A percentile compares a stretch with the other conserved stretches of the same genome.
These are phyloP conservation scores for Obelidium mucronatum DNA, from an alignment of 192 early-diverging fungal species.

Conservation along the genomic window DNA sequence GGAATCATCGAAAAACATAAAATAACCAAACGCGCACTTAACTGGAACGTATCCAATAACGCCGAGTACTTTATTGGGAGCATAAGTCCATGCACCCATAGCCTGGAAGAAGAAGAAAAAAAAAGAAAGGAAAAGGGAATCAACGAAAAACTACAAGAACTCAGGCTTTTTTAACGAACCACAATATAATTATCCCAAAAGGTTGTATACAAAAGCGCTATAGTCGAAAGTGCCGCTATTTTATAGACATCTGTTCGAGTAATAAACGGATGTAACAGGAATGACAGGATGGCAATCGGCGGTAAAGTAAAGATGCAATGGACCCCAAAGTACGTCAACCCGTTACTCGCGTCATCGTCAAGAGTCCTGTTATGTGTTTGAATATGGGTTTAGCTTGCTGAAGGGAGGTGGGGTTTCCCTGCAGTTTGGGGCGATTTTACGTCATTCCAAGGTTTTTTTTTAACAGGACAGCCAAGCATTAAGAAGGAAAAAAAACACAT, in stretches of 20 bases:
- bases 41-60: constrained; percentile 65
- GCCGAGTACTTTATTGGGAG: constrained; percentile 46
- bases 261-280: constrained; percentile 44
- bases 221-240: constrained; percentile 2
- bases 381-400: too few relatives aligned
- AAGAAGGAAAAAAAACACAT: too few relatives aligned
- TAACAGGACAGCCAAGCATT: too few relatives aligned
- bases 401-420: too few relatives aligned
- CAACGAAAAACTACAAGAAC: neutral
- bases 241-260: constrained; percentile 17
- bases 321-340: constrained; percentile 61
- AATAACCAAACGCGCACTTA: neutral
- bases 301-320: constrained; percentile 61
- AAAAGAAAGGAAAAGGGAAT: neutral
- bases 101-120: too few relatives aligned
- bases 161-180: constrained; percentile 5
- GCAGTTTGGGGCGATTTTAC: too few relatives aligned
- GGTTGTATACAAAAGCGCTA: constrained; percentile 59
- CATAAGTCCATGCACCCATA: constrained; percentile 58
- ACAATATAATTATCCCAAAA: constrained; percentile 68
- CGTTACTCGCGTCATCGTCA: too few relatives aligned
- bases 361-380: too few relatives aligned
- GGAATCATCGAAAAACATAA: too few relatives aligned
- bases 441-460: too few relatives aligned
- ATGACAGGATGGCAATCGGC: constrained; percentile 34